phyloP scores from a whole-genome alignment of 352 stramenopile species.

The Halophytophthora polymorphica region DNA sequence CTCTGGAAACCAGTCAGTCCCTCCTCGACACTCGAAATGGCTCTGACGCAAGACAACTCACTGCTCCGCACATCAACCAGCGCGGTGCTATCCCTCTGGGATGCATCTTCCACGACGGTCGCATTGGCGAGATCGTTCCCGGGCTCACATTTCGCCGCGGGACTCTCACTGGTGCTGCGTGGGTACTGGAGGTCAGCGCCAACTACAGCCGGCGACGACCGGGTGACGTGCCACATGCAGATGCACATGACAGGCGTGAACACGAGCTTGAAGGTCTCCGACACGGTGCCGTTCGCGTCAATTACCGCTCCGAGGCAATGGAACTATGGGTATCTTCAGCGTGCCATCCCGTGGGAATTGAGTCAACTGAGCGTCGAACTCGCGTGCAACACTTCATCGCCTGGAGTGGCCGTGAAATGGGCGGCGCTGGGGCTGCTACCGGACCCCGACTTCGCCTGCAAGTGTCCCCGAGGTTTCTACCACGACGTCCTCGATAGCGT shows the following conservation, averaged over 20 bases:
- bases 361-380: conserved; percentile 27
- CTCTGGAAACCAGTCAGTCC: conserved; percentile 23
- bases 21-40: conserved; percentile 15
- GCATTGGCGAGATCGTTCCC: conserved; percentile 26
- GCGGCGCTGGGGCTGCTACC: conserved; percentile 51
- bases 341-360: conserved; percentile 37
- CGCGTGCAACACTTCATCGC: conserved; percentile 41
- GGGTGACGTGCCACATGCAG: conserved; percentile 22
- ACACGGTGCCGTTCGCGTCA: conserved; percentile 11
- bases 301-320: conserved; percentile 16
- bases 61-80: conserved; percentile 36
- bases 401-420: conserved; percentile 37
- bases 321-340: conserved; percentile 34
- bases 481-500: conserved; percentile 21
- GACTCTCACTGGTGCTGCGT: conserved; percentile 37
- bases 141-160: conserved; percentile 34
- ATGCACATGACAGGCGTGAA: conserved; percentile 28
- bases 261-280: conserved; percentile 12
- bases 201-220: background rate
- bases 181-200: conserved; percentile 30
- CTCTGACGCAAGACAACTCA: conserved; percentile 25
- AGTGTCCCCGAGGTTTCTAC: conserved; percentile 58
- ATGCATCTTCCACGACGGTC: conserved; percentile 14
- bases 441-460: conserved; percentile 47
- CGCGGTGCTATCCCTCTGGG: conserved; percentile 28